Percentiles rank a stretch among this genome's conserved stretches.
Evolutionary conservation across 2,329 filamentous ascomycete genomes (phyloP).

Genomic region (Huntiella omanensis): DNA sequence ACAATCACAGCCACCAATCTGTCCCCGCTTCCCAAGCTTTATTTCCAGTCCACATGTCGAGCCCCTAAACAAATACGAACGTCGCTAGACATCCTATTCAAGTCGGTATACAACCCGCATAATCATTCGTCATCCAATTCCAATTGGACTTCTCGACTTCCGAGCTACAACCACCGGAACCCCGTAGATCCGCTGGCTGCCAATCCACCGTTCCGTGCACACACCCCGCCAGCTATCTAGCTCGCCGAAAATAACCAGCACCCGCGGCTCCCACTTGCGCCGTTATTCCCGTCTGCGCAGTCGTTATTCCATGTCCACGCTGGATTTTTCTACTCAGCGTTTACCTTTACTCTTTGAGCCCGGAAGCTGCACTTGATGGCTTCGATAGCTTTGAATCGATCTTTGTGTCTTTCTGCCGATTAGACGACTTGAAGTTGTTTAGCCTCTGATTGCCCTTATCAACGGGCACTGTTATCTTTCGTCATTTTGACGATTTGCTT

Average conservation of each 20-base stretch:
- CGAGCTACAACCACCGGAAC: not conserved
- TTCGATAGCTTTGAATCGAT: conserved; percentile 1
- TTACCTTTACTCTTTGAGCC: conserved; percentile 9
- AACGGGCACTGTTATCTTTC: not conserved
- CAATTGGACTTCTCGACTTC: not conserved
- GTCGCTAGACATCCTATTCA: too few species aligned
- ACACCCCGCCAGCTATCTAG: not conserved
- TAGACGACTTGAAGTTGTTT: not conserved
- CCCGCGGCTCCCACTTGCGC: not conserved
- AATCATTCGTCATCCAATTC: too few species aligned
- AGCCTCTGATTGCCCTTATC: not conserved
- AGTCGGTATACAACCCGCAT: too few species aligned
- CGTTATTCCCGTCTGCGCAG: not conserved
- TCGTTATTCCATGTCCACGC: conserved; percentile 6
- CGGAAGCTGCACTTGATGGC: conserved; percentile 10
- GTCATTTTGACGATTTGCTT: not conserved
- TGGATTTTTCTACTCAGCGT: conserved; percentile 10
- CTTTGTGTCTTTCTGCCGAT: not conserved
- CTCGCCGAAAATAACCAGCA: not conserved
- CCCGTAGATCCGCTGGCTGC: not conserved
- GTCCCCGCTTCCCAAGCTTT: too few species aligned
- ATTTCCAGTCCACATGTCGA: too few species aligned
- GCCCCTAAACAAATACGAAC: too few species aligned
- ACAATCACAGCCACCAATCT: too few species aligned
- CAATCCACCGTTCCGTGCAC: not conserved